phyloP scores from a whole-genome alignment of 352 stramenopile genomes.

The Globisporangium barbulae region DNA sequence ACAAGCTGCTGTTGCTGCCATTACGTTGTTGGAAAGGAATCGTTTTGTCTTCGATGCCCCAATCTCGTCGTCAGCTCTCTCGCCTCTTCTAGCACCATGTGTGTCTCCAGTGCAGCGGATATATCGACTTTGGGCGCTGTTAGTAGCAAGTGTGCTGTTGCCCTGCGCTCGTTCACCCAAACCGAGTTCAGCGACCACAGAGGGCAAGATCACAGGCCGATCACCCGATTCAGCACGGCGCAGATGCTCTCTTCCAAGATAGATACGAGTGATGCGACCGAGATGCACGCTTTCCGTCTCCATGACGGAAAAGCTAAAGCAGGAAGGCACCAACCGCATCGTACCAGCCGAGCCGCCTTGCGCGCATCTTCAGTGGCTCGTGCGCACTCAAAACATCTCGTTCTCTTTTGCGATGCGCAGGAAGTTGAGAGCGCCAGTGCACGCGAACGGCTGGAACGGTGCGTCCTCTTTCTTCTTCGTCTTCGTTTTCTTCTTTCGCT shows the following conservation, averaged over 20 bases:
- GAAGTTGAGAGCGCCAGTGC: conserved; percentile 52
- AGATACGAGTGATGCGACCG: no score
- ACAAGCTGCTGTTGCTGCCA: conserved; percentile 5
- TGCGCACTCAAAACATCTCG: conserved; percentile 53
- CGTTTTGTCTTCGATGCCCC: not conserved
- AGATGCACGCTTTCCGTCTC: no score
- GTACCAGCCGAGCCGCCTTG: not conserved
- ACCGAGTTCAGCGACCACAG: no score
- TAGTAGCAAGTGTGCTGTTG: no score
- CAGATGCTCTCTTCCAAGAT: no score
- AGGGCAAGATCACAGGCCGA: no score
- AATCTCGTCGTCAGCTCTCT: not conserved
- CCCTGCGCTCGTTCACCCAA: no score
- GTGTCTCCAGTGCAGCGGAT: not conserved
- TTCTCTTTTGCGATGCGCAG: conserved; percentile 72
- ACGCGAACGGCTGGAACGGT: conserved; percentile 62
- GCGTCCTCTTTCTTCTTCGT: conserved; percentile 21
- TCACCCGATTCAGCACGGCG: no score
- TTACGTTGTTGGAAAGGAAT: not conserved
- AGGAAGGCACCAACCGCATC: no score
- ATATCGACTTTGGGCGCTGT: not conserved
- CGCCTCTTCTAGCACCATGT: not conserved
- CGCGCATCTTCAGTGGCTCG: not conserved
- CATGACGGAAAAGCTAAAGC: no score
- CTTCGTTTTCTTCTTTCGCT: conserved; percentile 21